Percentiles rank a stretch among this genome's conserved stretches.
Evolutionary conservation across 305 asterid species (phyloP).

Genomic region (Striga hermonthica): DNA sequence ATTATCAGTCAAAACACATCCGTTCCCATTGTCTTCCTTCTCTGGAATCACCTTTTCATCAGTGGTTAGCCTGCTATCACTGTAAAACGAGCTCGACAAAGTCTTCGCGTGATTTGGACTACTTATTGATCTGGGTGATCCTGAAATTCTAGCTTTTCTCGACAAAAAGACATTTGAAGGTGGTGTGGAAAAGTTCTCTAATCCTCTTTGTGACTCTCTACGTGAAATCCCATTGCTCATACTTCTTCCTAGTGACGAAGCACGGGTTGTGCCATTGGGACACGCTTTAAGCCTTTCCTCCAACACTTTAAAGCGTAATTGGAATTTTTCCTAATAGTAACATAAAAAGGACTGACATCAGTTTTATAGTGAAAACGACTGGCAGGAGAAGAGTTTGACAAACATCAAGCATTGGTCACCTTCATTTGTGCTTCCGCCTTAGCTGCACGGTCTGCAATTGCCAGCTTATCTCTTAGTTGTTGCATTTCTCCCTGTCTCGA

Average conservation of each 20-base stretch:
- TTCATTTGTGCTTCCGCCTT: constrained; percentile 88
- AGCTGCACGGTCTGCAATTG: constrained; percentile 84
- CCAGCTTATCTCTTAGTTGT: constrained; percentile 75
- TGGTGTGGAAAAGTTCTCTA: constrained; percentile 48
- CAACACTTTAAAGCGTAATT: constrained; percentile 75
- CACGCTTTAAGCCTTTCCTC: constrained; percentile 69
- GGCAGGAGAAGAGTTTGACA: constrained; percentile 18
- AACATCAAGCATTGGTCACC: constrained; percentile 43
- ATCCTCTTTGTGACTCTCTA: constrained; percentile 62
- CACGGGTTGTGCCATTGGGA: constrained; percentile 41
- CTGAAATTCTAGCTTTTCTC: constrained; percentile 40
- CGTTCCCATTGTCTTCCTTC: constrained; percentile 38
- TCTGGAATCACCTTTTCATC: not conserved
- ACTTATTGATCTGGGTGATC: constrained; percentile 37
- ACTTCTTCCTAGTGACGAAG: constrained; percentile 47
- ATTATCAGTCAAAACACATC: constrained; percentile 31
- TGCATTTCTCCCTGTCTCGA: constrained; percentile 77
- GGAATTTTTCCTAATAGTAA: constrained; percentile 67
- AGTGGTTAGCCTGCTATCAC: constrained; percentile 36
- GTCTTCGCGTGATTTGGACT: constrained; percentile 45
- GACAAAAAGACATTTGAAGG: constrained; percentile 47
- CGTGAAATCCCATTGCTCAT: constrained; percentile 46
- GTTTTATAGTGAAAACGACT: constrained; percentile 9
- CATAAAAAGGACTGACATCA: constrained; percentile 28
- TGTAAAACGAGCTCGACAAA: constrained; percentile 41